A percentile compares a stretch with the other conserved stretches of the same genome.
Evolutionary conservation across 1,139 yeast species (phyloP).

Genomic region (Taiozyma onychis): DNA sequence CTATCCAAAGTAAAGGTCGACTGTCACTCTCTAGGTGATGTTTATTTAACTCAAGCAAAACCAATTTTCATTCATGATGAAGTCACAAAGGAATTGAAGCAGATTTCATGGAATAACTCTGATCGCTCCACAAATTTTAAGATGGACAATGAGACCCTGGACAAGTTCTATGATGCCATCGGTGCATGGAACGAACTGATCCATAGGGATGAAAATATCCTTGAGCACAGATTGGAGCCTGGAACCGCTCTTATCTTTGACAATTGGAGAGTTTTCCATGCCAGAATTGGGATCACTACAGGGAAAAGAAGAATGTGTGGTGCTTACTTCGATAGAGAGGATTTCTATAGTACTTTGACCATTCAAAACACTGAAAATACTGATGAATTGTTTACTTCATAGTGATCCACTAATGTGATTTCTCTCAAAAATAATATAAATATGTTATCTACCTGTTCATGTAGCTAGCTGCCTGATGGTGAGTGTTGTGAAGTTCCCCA

Average conservation of each 20-base stretch:
- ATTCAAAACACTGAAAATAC: constrained; percentile 48
- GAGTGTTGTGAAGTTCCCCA: no score
- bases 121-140: constrained; percentile 64
- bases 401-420: constrained; percentile 1
- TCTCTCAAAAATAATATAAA: constrained; percentile 2
- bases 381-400: constrained; percentile 32
- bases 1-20: constrained; percentile 51
- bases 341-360: constrained; percentile 52
- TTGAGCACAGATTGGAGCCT: constrained; percentile 54
- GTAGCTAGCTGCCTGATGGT: no score
- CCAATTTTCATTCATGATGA: constrained; percentile 58
- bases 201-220: constrained; percentile 46
- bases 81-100: constrained; percentile 46
- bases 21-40: constrained; percentile 80
- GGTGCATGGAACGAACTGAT: constrained; percentile 53
- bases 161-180: constrained; percentile 55
- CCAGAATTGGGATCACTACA: constrained; percentile 56
- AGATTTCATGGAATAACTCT: constrained; percentile 72
- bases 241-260: constrained; percentile 70
- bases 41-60: constrained; percentile 55
- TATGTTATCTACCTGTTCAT: not conserved
- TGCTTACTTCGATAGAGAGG: constrained; percentile 68
- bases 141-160: constrained; percentile 52
- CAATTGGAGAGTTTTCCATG: constrained; percentile 74
- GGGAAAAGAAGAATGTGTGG: constrained; percentile 76